Percentiles rank a stretch among this genome's conserved stretches.
phyloP scores from a whole-genome alignment of 169 alveolate genomes.

The Cryptosporidium andersoni region DNA sequence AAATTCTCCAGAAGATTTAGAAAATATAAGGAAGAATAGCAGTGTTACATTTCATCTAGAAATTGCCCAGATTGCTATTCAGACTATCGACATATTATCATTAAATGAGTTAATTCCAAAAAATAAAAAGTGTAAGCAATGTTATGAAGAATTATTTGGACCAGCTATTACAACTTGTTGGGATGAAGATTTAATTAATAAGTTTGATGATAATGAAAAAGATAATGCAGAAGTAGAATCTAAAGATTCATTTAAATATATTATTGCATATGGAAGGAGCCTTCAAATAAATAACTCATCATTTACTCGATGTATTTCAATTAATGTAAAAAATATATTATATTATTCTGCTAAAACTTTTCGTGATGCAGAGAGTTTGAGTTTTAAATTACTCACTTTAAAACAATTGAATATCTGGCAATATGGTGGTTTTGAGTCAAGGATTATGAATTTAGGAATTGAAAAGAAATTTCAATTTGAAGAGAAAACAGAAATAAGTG shows the following conservation, averaged over 20 bases:
- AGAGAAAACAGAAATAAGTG: too few species aligned
- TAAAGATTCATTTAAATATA: not conserved
- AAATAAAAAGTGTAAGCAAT: constrained; percentile 11
- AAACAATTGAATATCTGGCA: not conserved
- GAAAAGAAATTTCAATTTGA: too few species aligned
- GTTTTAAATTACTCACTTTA: not conserved
- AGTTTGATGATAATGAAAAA: not conserved
- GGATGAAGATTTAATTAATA: not conserved
- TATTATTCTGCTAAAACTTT: constrained; percentile 7
- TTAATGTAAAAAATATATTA: constrained; percentile 1
- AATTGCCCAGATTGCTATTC: constrained; percentile 28
- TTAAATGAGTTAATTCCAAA: constrained; percentile 22
- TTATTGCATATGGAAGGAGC: not conserved
- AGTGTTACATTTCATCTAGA: constrained; percentile 28
- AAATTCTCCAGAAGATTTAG: not conserved
- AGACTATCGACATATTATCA: constrained; percentile 24
- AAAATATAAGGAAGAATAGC: not conserved
- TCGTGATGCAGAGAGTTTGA: not conserved
- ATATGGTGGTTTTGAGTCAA: constrained; percentile 48
- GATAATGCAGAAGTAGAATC: not conserved
- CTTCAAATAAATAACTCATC: constrained; percentile 42
- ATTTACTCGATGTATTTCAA: constrained; percentile 20
- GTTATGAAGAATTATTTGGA: constrained; percentile 48
- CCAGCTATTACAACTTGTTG: constrained; percentile 27
- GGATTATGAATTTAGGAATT: not conserved